Evolutionary conservation across 805 yeast genomes (phyloP).

Genomic region (Lipomyces spencermartinsiae): DNA sequence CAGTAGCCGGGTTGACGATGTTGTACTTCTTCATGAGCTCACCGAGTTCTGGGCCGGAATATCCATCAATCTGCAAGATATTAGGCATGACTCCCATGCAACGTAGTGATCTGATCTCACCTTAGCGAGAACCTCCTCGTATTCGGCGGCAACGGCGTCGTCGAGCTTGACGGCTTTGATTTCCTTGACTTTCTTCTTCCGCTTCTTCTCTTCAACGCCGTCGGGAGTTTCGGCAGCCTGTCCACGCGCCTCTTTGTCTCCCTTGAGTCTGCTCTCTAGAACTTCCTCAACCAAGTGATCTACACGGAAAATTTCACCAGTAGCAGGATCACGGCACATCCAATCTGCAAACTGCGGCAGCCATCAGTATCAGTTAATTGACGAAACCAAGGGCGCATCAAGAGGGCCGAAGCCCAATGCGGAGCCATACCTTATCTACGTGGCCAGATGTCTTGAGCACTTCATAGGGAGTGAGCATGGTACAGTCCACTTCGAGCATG

Average conservation of each 20-base stretch:
- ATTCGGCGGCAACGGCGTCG: constrained; percentile 77
- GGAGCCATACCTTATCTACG: constrained; percentile 69
- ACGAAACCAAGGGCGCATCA: not conserved
- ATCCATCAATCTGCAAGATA: constrained; percentile 75
- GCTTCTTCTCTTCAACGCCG: constrained; percentile 85
- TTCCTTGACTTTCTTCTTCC: constrained; percentile 95
- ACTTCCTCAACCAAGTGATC: constrained; percentile 99
- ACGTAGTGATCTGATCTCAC: constrained; percentile 4
- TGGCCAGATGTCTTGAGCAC: constrained; percentile 99
- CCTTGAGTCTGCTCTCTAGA: constrained; percentile 92
- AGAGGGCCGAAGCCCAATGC: not conserved
- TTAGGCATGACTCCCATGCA: not conserved
- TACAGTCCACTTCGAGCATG: constrained; percentile 97
- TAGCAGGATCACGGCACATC: constrained; percentile 96
- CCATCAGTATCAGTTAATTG: constrained; percentile 3
- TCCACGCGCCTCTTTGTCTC: constrained; percentile 97
- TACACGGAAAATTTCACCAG: constrained; percentile 98
- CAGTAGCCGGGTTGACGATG: constrained; percentile 91
- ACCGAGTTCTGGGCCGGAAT: constrained; percentile 90
- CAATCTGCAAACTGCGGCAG: constrained; percentile 80
- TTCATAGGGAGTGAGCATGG: constrained; percentile 97
- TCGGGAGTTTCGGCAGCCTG: constrained; percentile 61
- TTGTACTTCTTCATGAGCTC: constrained; percentile 80
- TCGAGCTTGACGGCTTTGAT: constrained; percentile 83
- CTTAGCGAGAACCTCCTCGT: constrained; percentile 79